Evolutionary conservation across 2,329 filamentous ascomycete genomes (phyloP).

Genomic region (Cadophora sp.): DNA sequence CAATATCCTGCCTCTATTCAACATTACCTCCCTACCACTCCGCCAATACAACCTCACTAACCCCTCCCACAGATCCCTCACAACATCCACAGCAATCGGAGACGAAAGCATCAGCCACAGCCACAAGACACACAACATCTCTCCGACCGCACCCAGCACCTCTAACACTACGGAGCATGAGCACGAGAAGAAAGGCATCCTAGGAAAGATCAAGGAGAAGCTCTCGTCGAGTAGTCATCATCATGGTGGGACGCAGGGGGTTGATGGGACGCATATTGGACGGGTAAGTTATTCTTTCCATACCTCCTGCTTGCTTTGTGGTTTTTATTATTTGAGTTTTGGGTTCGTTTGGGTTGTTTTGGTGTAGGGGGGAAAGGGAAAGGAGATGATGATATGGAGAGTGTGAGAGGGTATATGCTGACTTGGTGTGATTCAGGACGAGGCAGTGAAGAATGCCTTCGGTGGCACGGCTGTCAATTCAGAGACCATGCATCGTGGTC

Average conservation of each 20-base stretch:
- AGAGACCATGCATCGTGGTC: conserved; percentile 7
- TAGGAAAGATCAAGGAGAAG: conserved; percentile 24
- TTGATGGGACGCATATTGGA: conserved; percentile 7
- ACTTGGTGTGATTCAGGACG: background rate
- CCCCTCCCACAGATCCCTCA: background rate
- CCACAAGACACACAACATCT: background rate
- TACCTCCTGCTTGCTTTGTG: too few relatives aligned
- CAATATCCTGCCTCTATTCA: too few relatives aligned
- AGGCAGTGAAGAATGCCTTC: conserved; percentile 9
- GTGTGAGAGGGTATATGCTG: background rate
- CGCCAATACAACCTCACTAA: background rate
- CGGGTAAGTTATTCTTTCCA: too few relatives aligned
- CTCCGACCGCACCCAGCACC: background rate
- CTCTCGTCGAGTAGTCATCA: conserved; percentile 1
- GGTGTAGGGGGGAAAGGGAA: background rate
- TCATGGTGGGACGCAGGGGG: background rate
- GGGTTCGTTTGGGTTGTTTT: background rate
- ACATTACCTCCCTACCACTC: too few relatives aligned
- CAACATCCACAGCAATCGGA: background rate
- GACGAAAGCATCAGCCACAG: conserved; percentile 1
- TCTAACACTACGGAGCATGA: background rate
- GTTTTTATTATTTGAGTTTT: too few relatives aligned
- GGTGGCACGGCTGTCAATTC: conserved; percentile 11
- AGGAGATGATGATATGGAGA: too few relatives aligned
- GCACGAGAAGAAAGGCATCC: conserved; percentile 15